Evolutionary conservation across 768 basidiomycete species (phyloP).

Genomic region (Kwoniella bestiolae): DNA sequence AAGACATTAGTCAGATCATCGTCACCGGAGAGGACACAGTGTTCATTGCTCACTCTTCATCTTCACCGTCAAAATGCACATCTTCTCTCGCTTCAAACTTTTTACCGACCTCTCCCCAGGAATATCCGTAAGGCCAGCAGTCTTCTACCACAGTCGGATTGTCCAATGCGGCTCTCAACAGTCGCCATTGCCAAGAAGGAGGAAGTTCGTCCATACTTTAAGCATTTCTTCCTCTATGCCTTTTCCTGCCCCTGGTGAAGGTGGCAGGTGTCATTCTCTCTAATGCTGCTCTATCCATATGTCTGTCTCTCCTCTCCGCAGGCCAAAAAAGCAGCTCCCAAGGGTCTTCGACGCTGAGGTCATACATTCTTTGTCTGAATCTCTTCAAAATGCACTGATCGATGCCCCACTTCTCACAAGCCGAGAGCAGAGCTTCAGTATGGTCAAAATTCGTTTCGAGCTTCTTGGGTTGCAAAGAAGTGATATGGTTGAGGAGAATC

Average conservation of each 20-base stretch:
- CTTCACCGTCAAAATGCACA: neutral
- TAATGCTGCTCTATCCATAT: neutral
- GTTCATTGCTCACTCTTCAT: neutral
- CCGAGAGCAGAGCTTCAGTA: neutral
- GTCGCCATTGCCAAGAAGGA: neutral
- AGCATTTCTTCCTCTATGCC: neutral
- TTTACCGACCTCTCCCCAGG: neutral
- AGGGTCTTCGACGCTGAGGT: neutral
- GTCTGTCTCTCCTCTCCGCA: neutral
- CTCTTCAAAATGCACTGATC: neutral
- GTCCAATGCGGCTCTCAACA: neutral
- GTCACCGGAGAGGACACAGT: too few species aligned
- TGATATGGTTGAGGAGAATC: neutral
- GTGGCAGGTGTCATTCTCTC: neutral
- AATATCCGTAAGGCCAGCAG: neutral
- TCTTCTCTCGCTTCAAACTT: neutral
- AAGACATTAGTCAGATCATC: too few species aligned
- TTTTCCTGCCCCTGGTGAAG: neutral
- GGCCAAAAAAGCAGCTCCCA: constrained; percentile 3
- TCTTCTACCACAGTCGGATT: neutral
- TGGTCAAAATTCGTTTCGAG: neutral
- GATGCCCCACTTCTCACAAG: neutral
- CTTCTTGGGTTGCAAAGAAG: neutral
- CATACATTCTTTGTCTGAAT: neutral
- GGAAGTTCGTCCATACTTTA: neutral